Base-by-base conservation (phyloP, 345 rosid genomes). In the Orychophragmus violaceus region DNA sequence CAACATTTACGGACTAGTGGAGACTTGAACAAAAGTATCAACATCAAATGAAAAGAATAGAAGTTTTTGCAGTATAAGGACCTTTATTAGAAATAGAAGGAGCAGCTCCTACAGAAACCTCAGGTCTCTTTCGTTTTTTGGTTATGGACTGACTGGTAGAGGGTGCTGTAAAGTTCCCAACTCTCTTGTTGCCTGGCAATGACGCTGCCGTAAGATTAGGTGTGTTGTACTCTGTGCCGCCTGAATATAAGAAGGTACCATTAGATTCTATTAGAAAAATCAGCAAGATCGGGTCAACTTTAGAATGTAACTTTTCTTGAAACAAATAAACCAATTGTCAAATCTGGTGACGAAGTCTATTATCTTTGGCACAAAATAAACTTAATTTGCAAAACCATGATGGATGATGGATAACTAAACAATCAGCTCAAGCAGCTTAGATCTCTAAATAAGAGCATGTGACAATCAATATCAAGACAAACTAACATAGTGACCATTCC, bases 51-150 rank as follows among this genome's bases (percentile, higher is more conserved):
- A 52, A 24, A 59, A 50, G 22, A 21, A 19, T 1, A 50, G 21
- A 25, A 35, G 1, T 28, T 0, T n/a, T 18, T 21, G 18, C 0
- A 63, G 30, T 33, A 64, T 0, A 64, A 48, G 0, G 1, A 71
- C 59, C 70, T 76, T 70, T 87, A 78, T 76, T 88, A 42, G 73
- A 74, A 33, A 48, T 72, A 29, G 70, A 71, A 61, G 82, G 77
- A 21, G 77, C 76, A 27, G 76, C 78, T 68, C 82, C 84, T 2
- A 16, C 3, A 36, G 62, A 70, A 71, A 59, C 62, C 13, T 65
- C 84, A 36, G 67, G 72, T 28, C 63, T 74, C 54, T 78, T 74
- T 75, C 95, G 78, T 68, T 88, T 94, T 62, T 74, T 83, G 18
- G 78, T 70, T 30, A 62, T 25, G 42, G 85, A 62, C 12, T 69